phyloP scores from a whole-genome alignment of 441 rosid species.

The Adansonia grandidieri region DNA sequence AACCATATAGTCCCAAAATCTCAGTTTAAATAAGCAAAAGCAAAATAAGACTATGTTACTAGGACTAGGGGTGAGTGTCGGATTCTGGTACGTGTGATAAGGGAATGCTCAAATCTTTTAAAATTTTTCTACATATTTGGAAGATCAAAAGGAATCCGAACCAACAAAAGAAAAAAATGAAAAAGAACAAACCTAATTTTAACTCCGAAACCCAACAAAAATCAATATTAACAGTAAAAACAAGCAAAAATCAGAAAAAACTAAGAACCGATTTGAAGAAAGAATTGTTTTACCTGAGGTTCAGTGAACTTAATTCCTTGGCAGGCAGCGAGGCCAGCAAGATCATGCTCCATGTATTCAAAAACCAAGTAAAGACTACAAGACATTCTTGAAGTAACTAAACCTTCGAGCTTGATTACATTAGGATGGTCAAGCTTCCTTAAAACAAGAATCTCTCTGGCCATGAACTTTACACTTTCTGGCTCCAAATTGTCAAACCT shows the following conservation, averaged over 20 bases:
- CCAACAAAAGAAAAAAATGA: constrained; percentile 16
- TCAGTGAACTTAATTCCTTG: constrained; percentile 70
- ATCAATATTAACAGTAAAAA: constrained; percentile 11
- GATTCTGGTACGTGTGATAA: too few relatives aligned
- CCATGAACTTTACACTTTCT: constrained; percentile 93
- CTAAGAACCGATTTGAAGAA: not conserved
- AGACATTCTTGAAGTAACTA: constrained; percentile 84
- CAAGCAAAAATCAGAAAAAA: not conserved
- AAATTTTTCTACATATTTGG: too few relatives aligned
- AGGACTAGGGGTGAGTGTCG: too few relatives aligned
- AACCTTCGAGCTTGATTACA: constrained; percentile 84
- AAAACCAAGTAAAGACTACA: constrained; percentile 84
- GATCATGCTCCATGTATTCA: constrained; percentile 91
- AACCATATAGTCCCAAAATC: constrained; percentile 29
- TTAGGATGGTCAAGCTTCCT: constrained; percentile 75
- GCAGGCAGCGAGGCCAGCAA: constrained; percentile 71
- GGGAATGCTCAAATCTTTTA: too few relatives aligned
- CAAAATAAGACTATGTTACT: constrained; percentile 11
- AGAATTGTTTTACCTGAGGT: constrained; percentile 62
- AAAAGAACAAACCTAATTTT: constrained; percentile 23
- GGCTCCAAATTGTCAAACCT: constrained; percentile 87
- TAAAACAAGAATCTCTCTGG: constrained; percentile 84
- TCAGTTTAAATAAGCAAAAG: constrained; percentile 29
- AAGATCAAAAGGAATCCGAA: constrained; percentile 22
- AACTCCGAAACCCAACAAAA: not conserved